Percentiles rank a stretch among this genome's conserved stretches.
Evolutionary conservation across 257 asterid genomes (phyloP).

Genomic region (Solanum stenotomum): DNA sequence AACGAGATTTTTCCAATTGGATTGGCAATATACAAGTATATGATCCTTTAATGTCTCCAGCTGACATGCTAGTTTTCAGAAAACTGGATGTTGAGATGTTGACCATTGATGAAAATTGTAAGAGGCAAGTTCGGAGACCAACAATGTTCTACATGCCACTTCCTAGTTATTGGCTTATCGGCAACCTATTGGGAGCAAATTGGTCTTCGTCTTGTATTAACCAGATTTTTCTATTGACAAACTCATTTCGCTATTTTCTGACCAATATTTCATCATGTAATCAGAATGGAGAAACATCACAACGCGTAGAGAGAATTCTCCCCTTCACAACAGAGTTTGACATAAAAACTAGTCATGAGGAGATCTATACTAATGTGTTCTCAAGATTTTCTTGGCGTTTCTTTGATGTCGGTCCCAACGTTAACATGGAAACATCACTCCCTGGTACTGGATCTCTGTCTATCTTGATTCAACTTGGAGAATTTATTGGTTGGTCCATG

Average conservation of each 20-base stretch:
- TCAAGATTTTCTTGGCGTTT: neutral
- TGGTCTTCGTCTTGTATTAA: constrained; percentile 3
- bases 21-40: neutral
- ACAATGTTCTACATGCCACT: neutral
- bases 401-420: neutral
- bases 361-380: neutral
- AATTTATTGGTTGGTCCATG: neutral
- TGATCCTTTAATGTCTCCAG: neutral
- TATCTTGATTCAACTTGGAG: neutral
- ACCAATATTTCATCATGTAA: neutral
- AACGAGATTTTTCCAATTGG: neutral
- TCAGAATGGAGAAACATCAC: neutral
- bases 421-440: neutral
- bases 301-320: neutral
- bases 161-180: neutral
- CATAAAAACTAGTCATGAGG: neutral
- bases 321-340: neutral
- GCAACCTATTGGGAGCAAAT: neutral
- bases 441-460: neutral
- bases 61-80: neutral
- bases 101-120: neutral
- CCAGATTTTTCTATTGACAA: neutral
- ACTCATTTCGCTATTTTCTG: neutral
- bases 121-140: neutral
- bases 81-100: neutral